Conservation (phyloP, 2,329 filamentous ascomycete genomes). For the Ceratocystis albifundus region DNA sequence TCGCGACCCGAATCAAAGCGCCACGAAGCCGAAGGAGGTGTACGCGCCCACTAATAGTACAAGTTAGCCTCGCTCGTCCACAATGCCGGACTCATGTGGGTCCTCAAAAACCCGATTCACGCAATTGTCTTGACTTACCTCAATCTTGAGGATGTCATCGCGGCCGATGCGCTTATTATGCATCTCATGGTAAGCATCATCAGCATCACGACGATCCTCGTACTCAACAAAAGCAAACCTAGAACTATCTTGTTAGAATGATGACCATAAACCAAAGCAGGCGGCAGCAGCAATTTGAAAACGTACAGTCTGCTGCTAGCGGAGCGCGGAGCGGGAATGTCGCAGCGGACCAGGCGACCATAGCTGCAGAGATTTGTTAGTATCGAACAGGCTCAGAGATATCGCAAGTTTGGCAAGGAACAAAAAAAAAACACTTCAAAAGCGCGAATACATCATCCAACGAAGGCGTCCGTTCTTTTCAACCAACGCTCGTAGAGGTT, state of each 20-base stretch:
- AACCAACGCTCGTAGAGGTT: neutral
- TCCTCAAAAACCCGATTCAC: neutral
- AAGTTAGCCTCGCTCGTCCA: slow-evolving; percentile 20
- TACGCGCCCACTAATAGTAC: slow-evolving; percentile 74
- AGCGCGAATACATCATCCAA: neutral
- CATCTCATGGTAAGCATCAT: slow-evolving; percentile 99
- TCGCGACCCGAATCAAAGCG: slow-evolving; percentile 88
- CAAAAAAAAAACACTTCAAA: neutral
- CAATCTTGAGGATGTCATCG: slow-evolving; percentile 93
- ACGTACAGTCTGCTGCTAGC: slow-evolving; percentile 92
- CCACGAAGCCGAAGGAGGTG: slow-evolving; percentile 95
- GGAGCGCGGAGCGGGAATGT: slow-evolving; percentile 91
- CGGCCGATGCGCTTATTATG: slow-evolving; percentile 97
- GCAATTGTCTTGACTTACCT: slow-evolving; percentile 46
- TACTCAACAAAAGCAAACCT: slow-evolving; percentile 99
- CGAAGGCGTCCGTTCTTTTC: neutral
- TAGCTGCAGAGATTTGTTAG: slow-evolving; percentile 49
- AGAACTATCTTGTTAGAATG: slow-evolving; percentile 8
- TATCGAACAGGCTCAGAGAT: slow-evolving; percentile 9
- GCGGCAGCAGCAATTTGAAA: neutral
- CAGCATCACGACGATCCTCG: slow-evolving; percentile 93
- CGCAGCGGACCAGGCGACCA: slow-evolving; percentile 92
- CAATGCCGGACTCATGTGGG: no score
- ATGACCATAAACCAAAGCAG: neutral
- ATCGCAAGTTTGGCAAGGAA: neutral